Conservation (phyloP, 2,329 filamentous ascomycete genomes). For the Diaporthe citrichinensis region DNA sequence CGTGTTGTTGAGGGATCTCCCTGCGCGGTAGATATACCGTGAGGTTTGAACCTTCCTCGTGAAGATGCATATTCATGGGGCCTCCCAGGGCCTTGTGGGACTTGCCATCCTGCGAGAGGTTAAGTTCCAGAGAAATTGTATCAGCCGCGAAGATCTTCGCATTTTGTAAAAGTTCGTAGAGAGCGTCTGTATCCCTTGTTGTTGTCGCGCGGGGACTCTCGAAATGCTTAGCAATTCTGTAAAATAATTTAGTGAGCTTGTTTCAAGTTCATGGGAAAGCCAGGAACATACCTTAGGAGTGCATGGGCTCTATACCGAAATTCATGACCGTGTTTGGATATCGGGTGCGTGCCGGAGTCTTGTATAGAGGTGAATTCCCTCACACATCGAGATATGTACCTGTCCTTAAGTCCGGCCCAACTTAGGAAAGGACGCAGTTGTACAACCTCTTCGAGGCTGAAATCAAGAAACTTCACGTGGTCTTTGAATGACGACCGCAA, state of each 20-base stretch:
- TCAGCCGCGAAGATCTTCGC: slow-evolving; percentile 50
- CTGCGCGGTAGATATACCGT: slow-evolving; percentile 52
- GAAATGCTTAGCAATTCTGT: slow-evolving; percentile 49
- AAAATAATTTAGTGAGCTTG: neutral
- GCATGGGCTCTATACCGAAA: slow-evolving; percentile 50
- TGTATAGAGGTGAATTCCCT: slow-evolving; percentile 52
- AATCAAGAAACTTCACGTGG: slow-evolving; percentile 53
- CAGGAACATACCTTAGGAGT: slow-evolving; percentile 49
- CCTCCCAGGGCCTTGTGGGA: slow-evolving; percentile 42
- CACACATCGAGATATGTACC: slow-evolving; percentile 52
- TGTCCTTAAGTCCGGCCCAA: slow-evolving; percentile 51
- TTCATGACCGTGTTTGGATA: slow-evolving; percentile 46
- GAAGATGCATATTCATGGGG: slow-evolving; percentile 49
- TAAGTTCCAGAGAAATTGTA: slow-evolving; percentile 48
- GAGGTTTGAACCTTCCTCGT: slow-evolving; percentile 44
- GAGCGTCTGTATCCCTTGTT: slow-evolving; percentile 22
- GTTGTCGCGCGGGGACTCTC: slow-evolving; percentile 45
- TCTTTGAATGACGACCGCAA: slow-evolving; percentile 47
- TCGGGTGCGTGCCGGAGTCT: slow-evolving; percentile 33
- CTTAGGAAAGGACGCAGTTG: slow-evolving; percentile 50
- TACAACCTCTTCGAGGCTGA: slow-evolving; percentile 51
- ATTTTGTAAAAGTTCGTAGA: slow-evolving; percentile 47
- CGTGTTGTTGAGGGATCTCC: slow-evolving; percentile 47
- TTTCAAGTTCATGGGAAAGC: neutral
- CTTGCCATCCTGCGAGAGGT: slow-evolving; percentile 48